Evolutionary conservation across 768 basidiomycete species (phyloP), one percentile per base, ranked within the genome.

Genomic region (Daedalea quercina): DNA sequence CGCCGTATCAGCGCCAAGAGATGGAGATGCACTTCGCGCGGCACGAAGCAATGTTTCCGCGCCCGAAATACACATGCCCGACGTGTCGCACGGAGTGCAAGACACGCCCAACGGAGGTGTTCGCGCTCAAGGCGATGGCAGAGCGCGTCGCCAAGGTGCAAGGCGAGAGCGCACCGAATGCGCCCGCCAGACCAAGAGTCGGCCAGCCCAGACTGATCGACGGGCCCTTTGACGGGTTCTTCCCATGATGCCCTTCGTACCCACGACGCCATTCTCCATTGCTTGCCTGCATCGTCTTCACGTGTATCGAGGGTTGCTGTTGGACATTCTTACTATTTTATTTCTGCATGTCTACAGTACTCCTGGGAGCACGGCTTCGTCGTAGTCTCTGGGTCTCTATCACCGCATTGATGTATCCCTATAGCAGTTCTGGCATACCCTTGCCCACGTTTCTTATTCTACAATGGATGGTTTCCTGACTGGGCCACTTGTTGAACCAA

Each of bases 21-120:
- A 12, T 61, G 9, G 45, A 57, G 46, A 46, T 31, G 43, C 47
- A 54, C 35, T 50, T 63, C 31, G 15, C 33, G 8, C 47, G 31
- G 28, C n/a, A 50, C 17, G 22, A 50, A 33, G 47, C 33, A 6
- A 23, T 40, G n/a, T 53, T 44, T 23, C 69, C 68, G 6, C 66
- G 72, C 33, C 84, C 83, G 0, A 63, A 74, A 26, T 87, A 84
- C 57, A 80, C 80, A 1, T 90, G 87, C 51, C 87, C 87, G 2
- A 79, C 77, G 3, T 90, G 87, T 59, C 74, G 87, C 48, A 69
- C 74, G 44, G 58, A 64, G 12, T 76, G 84, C 11, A 63, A 67
- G 26, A 70, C 61, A 12, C 73, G 71, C 20, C 87, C 87, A 0
- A 71, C 76, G 0, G 83, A 87, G 59, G 76, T 77, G 43, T 89